Base-by-base conservation (phyloP, 495 filamentous ascomycete species). In the Aspergillus saccharolyticus region DNA sequence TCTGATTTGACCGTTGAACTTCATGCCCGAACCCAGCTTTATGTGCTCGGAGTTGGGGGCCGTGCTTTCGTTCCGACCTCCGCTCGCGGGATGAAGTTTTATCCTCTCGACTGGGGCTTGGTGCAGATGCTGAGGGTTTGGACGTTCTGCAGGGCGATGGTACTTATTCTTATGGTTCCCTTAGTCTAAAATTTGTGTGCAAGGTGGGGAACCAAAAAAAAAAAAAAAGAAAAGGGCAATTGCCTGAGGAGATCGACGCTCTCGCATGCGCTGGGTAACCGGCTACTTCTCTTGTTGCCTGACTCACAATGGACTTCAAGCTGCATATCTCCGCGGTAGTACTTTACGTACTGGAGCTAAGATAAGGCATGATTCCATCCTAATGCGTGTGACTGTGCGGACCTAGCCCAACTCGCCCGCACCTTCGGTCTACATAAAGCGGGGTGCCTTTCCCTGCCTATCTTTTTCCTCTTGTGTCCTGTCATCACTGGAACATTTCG, bases 361-460 rank as follows among this genome's bases (percentile, higher is more conserved):
- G 44, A 50, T 50, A 50, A 50, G 46, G 46, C 46, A 12, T 47
- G 44, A 22, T 21, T 47, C 44, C 19, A 47, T 47, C 18, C 24
- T 21, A 21, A 6, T 3, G 44, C 19, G 6, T 20, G 3, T 20
- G 44, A 20, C 18, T 20, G 19, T 3, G 3, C 19, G 12, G 44
- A 16, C 19, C 17, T 22, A 9, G 44, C 44, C 9, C 25, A 3
- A 9, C 14, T 17, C n/a, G 43, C 47, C 47, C 9, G 10, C 10
- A n/a, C 20, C 10, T 21, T 49, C 18, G 4, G 45, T 24, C 20
- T 50, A 50, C 47, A 50, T 50, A 50, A 50, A 22, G 47, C 22
- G 47, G 47, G 47, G 47, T 50, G 18, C 9, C 21, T 6, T 22
- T n/a, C n/a, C n/a, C 18, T 45, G n/a, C 43, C 19, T 45, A 18